Base-by-base conservation (phyloP, 331 rosid species). In the Malus hybrid region DNA sequence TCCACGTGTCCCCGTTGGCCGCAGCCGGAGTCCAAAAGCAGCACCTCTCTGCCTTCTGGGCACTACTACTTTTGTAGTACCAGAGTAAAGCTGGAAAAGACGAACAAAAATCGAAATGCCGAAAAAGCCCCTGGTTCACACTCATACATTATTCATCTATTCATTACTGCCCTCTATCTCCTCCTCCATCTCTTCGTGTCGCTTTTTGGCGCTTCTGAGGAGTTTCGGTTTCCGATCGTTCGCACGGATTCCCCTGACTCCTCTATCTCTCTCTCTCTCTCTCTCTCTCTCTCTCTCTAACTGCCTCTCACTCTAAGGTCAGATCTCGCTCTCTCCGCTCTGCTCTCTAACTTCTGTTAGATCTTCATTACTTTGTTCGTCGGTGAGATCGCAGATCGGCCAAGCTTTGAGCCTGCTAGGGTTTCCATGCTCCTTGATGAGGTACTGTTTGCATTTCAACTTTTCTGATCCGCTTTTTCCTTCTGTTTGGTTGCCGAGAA, bases 141-240 rank as follows among this genome's bases (percentile, higher is more conserved):
- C 56, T 66, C 34, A 6, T 55, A 55, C 18, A 28, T 66, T 71
- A 36, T 36, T 36, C 3, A 36, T 36, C 44, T 42, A 61, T 19
- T 15, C 67, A 63, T 55, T 36, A 18, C 75, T 32, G 59, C 54
- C 65, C 78, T 57, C 80, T 46, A 66, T 76, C 65, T 54, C 74
- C 42, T 60, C 77, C 69, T 61, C 46, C 46, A 42, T 42, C 1
- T 42, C 13, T 83, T 78, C 83, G 88, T 70, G 82, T 81, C 84
- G 44, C 88, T 85, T 88, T 77, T 77, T 70, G 82, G 80, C 84
- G 44, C 88, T 85, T 88, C 79, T 77, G 57, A 69, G 56, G 73
- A 86, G 36, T 77, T 84, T 83, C 86, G 62, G 91, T 87, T 88
- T 88, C 89, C 89, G 83, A 77, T 83, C 90, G 85, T 85, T 83